Percentiles rank a stretch among this genome's conserved stretches.
Conservation (phyloP, 2,329 filamentous ascomycete genomes). For the Acrodontium crateriforme region DNA sequence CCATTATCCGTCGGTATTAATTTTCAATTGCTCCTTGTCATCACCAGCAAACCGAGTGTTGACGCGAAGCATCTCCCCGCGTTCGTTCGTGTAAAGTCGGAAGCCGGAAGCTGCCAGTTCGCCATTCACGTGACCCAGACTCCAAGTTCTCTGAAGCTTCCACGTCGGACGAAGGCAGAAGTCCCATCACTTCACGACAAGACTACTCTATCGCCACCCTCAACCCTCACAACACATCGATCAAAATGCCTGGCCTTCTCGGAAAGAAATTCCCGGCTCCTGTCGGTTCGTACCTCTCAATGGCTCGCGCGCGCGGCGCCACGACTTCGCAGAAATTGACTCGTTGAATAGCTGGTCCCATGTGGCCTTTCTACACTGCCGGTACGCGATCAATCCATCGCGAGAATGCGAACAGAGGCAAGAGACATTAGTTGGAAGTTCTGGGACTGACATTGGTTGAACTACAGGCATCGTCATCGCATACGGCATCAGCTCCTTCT, state of each 20-base stretch:
- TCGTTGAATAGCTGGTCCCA: conserved; percentile 56
- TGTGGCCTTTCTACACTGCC: conserved; percentile 87
- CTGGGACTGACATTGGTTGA: conserved; percentile 5
- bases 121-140: too few species aligned
- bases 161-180: too few species aligned
- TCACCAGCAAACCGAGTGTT: too few species aligned
- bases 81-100: too few species aligned
- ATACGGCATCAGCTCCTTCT: conserved; percentile 80
- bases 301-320: conserved; percentile 2
- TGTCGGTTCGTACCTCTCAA: conserved; percentile 28
- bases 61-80: too few species aligned
- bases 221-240: background rate
- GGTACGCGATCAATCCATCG: conserved; percentile 42
- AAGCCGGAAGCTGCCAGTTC: too few species aligned
- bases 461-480: conserved; percentile 62
- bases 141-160: too few species aligned
- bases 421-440: conserved; percentile 1
- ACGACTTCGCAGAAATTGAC: conserved; percentile 5
- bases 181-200: too few species aligned
- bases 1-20: too few species aligned
- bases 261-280: conserved; percentile 39
- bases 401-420: background rate
- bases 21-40: too few species aligned
- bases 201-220: too few species aligned
- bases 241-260: conserved; percentile 26